Base-by-base conservation (phyloP, 352 stramenopile genomes). In the Phytopythium vexans region DNA sequence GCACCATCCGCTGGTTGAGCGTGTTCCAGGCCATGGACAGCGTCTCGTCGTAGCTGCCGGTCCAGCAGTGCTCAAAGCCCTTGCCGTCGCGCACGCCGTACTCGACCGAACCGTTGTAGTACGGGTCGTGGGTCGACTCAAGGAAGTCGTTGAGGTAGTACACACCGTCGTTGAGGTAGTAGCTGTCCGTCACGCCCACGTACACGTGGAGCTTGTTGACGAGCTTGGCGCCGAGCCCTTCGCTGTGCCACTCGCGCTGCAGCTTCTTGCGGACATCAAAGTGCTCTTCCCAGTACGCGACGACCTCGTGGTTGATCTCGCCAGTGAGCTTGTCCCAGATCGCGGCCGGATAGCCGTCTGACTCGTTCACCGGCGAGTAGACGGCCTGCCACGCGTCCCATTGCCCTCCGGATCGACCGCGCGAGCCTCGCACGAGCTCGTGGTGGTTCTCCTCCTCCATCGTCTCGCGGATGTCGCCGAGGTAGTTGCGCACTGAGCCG, bases 361-460 rank as follows among this genome's bases (percentile, higher is more conserved):
- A 71, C 9, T 55, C 61, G 53, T 90, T 87, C 44, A 90, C 52
- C 0, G 79, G 77, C 7, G 74, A 86, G 54, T 87, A 90, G 4
- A 86, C 77, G 10, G 79, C 77, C 62, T 88, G 79, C 77, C 79
- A 90, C 2, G 77, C 77, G 46, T 90, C 79, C 77, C 79, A 90
- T 53, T 90, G 79, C 21, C 79, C 79, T n/a, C 79, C 77, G 0
- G 74, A 86, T 1, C 77, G 79, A 8, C 79, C 77, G 21, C 79
- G 77, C 6, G 77, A 88, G 16, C 77, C 77, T 40, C 81, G 60
- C 4, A 74, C 66, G 14, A 83, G 68, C 56, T 90, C 79, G 57
- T 88, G 77, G 62, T 89, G 78, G 60, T 89, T 89, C 49, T 89
- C 78, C 36, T 88, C 75, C 7, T 61, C 77, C 79, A 90, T 90